A percentile compares a stretch with the other conserved stretches of the same genome.
phyloP scores from a whole-genome alignment of 2,329 filamentous ascomycete species.

The Aphanocladium album region DNA sequence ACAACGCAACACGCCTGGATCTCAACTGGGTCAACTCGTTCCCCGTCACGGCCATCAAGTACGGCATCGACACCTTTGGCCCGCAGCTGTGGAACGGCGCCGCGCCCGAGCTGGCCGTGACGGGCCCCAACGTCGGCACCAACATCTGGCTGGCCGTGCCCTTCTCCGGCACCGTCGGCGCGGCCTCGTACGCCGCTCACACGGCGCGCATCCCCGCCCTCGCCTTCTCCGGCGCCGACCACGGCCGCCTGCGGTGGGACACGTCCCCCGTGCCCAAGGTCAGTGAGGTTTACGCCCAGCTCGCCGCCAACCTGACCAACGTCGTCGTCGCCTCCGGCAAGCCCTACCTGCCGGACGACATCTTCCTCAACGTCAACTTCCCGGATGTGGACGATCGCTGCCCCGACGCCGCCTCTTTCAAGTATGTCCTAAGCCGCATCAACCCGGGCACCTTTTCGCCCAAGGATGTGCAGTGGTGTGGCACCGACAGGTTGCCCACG shows the following conservation, averaged over 20 bases:
- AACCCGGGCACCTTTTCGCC: conserved; percentile 48
- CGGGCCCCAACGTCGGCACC: conserved; percentile 56
- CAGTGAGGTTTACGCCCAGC: conserved; percentile 57
- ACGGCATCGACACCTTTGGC: conserved; percentile 54
- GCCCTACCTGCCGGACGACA: conserved; percentile 57
- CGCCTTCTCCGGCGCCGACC: conserved; percentile 57
- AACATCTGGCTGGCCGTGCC: conserved; percentile 53
- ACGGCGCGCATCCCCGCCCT: conserved; percentile 57
- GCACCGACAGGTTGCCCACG: conserved; percentile 48
- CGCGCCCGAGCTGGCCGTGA: conserved; percentile 57
- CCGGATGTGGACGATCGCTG: conserved; percentile 48
- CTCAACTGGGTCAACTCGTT: conserved; percentile 70
- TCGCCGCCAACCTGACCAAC: conserved; percentile 54
- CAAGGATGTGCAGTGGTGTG: conserved; percentile 55
- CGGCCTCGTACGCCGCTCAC: conserved; percentile 52
- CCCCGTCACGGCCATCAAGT: conserved; percentile 53
- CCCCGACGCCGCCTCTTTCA: conserved; percentile 48
- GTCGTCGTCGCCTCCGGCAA: conserved; percentile 49
- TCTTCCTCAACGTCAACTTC: conserved; percentile 68
- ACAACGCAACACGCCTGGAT: conserved; percentile 50
- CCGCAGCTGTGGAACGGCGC: conserved; percentile 48
- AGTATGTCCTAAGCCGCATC: conserved; percentile 60
- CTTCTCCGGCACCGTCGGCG: conserved; percentile 65
- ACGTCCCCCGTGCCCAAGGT: conserved; percentile 45
- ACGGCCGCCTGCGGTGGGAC: conserved; percentile 49